phyloP scores from a whole-genome alignment of 2,329 filamentous ascomycete genomes.

The Metarhizium guizhouense region DNA sequence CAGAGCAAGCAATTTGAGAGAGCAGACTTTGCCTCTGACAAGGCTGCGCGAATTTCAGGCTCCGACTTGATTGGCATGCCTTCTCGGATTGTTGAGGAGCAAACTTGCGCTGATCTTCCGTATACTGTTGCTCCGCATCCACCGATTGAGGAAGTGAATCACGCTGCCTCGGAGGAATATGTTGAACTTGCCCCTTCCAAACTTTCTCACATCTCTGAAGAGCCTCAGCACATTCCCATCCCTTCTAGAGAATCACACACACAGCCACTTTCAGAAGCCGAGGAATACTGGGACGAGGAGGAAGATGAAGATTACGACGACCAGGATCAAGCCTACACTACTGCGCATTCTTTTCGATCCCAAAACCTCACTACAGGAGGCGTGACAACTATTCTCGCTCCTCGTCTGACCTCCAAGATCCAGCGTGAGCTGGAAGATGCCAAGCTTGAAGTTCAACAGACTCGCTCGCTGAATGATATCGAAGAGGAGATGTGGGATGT shows the following conservation, averaged over 20 bases:
- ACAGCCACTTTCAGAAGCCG: slow-evolving; percentile 32
- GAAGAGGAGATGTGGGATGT: slow-evolving; percentile 90
- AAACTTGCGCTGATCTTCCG: slow-evolving; percentile 15
- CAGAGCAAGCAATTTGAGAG: slow-evolving; percentile 33
- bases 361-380: slow-evolving; percentile 50
- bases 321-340: slow-evolving; percentile 60
- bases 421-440: slow-evolving; percentile 63
- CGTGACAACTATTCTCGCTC: slow-evolving; percentile 55
- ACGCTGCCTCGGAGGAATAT: slow-evolving; percentile 12
- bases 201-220: slow-evolving; percentile 22
- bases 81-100: slow-evolving; percentile 5
- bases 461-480: slow-evolving; percentile 61
- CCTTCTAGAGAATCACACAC: slow-evolving; percentile 15
- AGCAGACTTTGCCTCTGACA: slow-evolving; percentile 8
- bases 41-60: neutral
- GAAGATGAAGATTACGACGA: slow-evolving; percentile 62
- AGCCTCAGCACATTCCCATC: slow-evolving; percentile 14
- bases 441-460: slow-evolving; percentile 59
- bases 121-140: slow-evolving; percentile 16
- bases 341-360: slow-evolving; percentile 66
- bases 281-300: slow-evolving; percentile 73
- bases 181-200: slow-evolving; percentile 15
- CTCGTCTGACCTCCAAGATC: slow-evolving; percentile 59
- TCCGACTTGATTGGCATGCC: slow-evolving; percentile 9
- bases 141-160: slow-evolving; percentile 13